These are phyloP conservation scores for Nemania abortiva DNA, from an alignment of 2,329 filamentous ascomycete genomes.

Conservation along the genomic window DNA sequence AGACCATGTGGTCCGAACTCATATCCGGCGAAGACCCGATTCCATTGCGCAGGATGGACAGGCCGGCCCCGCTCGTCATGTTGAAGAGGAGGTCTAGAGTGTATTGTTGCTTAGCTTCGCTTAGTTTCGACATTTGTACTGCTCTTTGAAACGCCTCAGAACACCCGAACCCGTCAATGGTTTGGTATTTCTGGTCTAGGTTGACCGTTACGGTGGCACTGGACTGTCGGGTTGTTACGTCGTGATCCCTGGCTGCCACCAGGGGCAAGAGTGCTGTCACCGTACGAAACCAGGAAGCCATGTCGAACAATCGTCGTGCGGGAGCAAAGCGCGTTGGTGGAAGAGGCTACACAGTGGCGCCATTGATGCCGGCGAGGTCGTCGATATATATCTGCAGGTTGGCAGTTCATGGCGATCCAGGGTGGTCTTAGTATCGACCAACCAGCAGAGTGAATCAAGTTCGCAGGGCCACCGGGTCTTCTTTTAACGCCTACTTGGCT, in stretches of 20 bases:
- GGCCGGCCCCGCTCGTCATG: constrained; percentile 59
- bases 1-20: constrained; percentile 44
- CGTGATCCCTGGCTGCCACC: constrained; percentile 1
- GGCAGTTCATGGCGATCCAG: neutral
- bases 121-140: constrained; percentile 54
- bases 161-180: constrained; percentile 63
- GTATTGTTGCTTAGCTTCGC: constrained; percentile 48
- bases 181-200: constrained; percentile 48
- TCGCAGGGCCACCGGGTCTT: constrained; percentile 5
- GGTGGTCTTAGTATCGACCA: constrained; percentile 8
- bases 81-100: constrained; percentile 61
- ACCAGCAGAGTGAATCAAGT: constrained; percentile 22
- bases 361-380: neutral
- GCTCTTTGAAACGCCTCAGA: constrained; percentile 62
- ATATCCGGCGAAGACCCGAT: constrained; percentile 56
- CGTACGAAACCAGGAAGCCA: constrained; percentile 37
- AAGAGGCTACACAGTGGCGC: neutral
- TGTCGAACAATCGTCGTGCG: neutral
- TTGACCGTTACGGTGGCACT: constrained; percentile 47
- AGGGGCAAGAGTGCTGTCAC: constrained; percentile 20
- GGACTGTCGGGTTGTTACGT: constrained; percentile 27
- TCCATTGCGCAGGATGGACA: constrained; percentile 64
- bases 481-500: neutral
- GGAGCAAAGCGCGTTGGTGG: neutral
- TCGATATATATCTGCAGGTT: constrained; percentile 10